phyloP scores from a whole-genome alignment of 768 basidiomycete species.

The Pleurotus tuber-regium region DNA sequence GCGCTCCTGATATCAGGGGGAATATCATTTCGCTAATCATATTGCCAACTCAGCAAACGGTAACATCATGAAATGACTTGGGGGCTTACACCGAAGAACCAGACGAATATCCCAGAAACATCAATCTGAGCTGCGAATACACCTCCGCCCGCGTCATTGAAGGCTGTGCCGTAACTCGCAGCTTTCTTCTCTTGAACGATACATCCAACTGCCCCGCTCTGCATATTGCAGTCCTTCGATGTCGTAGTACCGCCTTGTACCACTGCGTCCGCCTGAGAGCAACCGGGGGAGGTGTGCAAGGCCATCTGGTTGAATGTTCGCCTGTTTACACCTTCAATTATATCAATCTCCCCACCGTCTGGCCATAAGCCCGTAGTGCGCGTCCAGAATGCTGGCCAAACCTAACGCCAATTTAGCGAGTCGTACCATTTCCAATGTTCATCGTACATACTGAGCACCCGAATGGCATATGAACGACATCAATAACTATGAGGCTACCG shows the following conservation, averaged over 20 bases:
- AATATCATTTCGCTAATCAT: constrained; percentile 44
- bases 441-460: constrained; percentile 46
- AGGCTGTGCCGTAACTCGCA: constrained; percentile 64
- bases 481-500: constrained; percentile 43
- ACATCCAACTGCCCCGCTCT: constrained; percentile 51
- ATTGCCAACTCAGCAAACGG: no score
- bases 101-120: constrained; percentile 35
- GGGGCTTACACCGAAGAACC: constrained; percentile 43
- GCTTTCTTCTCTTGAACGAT: constrained; percentile 55
- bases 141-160: constrained; percentile 70
- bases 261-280: constrained; percentile 31
- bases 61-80: no score
- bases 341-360: constrained; percentile 50
- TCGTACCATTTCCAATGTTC: no score
- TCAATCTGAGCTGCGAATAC: constrained; percentile 77
- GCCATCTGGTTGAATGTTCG: constrained; percentile 71
- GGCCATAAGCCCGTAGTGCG: constrained; percentile 42
- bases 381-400: constrained; percentile 53
- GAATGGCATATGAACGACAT: constrained; percentile 45
- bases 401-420: constrained; percentile 21
- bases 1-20: constrained; percentile 34
- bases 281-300: constrained; percentile 62
- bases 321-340: constrained; percentile 82
- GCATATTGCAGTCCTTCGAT: constrained; percentile 53
- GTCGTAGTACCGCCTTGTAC: constrained; percentile 48